Evolutionary conservation across 441 rosid species (phyloP), one percentile per base, ranked within the genome.

Genomic region (Arabidopsis lyrata): DNA sequence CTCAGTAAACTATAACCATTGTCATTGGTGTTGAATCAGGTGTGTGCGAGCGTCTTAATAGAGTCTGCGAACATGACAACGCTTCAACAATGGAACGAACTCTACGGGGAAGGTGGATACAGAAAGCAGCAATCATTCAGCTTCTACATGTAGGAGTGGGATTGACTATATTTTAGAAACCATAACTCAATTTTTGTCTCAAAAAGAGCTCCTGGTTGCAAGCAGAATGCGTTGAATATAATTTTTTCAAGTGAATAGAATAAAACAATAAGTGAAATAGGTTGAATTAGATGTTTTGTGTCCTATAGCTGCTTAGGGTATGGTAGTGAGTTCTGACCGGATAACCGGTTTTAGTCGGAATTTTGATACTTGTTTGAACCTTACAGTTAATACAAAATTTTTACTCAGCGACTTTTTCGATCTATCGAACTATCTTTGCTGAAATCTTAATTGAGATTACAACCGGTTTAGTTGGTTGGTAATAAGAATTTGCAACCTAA

Each of bases 41-140:
- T 94, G 13, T 89, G 91, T 27, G 94, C 99, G 9, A 94, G 97
- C 14, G 95, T 94, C 50, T 88, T 97, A 50, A 85, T 92, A 1
- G 99, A 92, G 75, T 90, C 97, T 6, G 72, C 82, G 66, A 92
- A 85, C 72, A 90, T 89, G 97, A 92, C 78, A 42, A 97, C 80
- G 82, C 88, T 94, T 44, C 83, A 87, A 18, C 90, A 90, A 63
- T 94, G 99, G 99, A 94, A 94, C 38, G 92, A 94, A 11, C 74
- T 89, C 39, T 90, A 90, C 24, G 99, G 99, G n/a, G 99, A 94
- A 82, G 97, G 94, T 29, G 99, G 97, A 62, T 87, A 97, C 1
- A 84, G 94, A 72, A 89, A 84, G 87, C 89, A 81, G 84, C 78
- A 48, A 58, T 66, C 96, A 31, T 85, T 90, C 3, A 91, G 95